Conservation (phyloP, 148 eudicot species). For the Chenopodium quinoa region DNA sequence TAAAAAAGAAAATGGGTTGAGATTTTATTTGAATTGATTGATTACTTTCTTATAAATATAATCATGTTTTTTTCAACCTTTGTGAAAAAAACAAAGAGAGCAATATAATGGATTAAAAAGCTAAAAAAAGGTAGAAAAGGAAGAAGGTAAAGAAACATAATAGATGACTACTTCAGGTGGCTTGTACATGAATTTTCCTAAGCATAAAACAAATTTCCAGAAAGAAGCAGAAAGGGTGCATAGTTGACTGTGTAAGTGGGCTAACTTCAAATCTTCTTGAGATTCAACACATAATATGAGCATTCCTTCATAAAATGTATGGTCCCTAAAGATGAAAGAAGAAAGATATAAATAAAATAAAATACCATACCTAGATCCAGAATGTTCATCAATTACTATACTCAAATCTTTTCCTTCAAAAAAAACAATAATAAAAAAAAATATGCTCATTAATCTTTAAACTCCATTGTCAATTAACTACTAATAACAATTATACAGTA, state of each 20-base stretch:
- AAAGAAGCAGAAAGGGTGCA: slow-evolving; percentile 22
- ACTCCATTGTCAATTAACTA: background rate
- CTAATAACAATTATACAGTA: too few relatives aligned
- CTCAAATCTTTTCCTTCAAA: background rate
- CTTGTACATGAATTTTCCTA: slow-evolving; percentile 29
- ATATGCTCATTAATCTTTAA: background rate
- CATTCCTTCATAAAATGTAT: slow-evolving; percentile 15
- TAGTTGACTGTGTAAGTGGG: slow-evolving; percentile 29
- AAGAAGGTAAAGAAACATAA: background rate
- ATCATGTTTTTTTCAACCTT: background rate
- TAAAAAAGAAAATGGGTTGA: too few relatives aligned
- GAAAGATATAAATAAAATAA: background rate
- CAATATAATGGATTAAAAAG: background rate
- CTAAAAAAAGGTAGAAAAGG: background rate
- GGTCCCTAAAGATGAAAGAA: slow-evolving; percentile 23
- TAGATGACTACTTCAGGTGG: slow-evolving; percentile 23
- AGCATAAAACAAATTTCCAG: slow-evolving; percentile 12
- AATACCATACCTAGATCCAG: slow-evolving; percentile 12
- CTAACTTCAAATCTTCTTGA: slow-evolving; percentile 17
- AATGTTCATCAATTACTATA: slow-evolving; percentile 13
- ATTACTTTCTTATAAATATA: too few relatives aligned
- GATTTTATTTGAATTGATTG: background rate
- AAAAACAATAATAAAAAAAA: background rate
- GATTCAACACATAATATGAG: slow-evolving; percentile 27
- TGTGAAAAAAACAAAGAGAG: slow-evolving; percentile 1